Conservation (phyloP, 1,284 basidiomycete species). For the Volvariella volvacea region DNA sequence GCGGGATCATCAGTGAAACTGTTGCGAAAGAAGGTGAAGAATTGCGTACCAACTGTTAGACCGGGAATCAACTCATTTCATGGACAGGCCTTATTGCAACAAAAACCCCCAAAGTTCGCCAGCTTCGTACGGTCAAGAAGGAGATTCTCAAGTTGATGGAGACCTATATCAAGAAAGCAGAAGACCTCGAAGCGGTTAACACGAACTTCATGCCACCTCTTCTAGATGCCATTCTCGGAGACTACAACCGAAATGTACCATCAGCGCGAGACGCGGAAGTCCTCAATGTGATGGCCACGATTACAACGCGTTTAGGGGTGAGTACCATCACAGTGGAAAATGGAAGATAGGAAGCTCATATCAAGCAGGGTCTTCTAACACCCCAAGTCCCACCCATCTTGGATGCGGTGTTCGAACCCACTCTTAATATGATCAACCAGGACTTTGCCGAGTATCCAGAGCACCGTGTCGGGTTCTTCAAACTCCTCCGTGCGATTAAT, state of each 20-base stretch:
- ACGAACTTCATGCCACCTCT: conserved; percentile 91
- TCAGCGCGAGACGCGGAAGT: conserved; percentile 96
- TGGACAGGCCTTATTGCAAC: conserved; percentile 81
- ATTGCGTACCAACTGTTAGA: background rate
- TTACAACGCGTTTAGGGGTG: conserved; percentile 82
- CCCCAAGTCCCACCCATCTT: conserved; percentile 96
- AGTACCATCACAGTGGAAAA: conserved; percentile 21
- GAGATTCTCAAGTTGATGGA: conserved; percentile 97
- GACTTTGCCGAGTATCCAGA: conserved; percentile 98
- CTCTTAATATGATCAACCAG: conserved; percentile 98
- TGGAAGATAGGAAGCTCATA: conserved; percentile 8
- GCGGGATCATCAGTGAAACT: conserved; percentile 94
- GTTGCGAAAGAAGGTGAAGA: conserved; percentile 78
- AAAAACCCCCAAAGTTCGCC: conserved; percentile 95
- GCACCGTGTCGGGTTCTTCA: conserved; percentile 97
- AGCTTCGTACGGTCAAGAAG: conserved; percentile 96
- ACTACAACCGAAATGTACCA: conserved; percentile 94
- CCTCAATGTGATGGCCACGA: conserved; percentile 97
- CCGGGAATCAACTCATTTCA: conserved; percentile 2
- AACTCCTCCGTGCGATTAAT: conserved; percentile 91
- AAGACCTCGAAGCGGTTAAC: conserved; percentile 93
- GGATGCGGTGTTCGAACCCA: conserved; percentile 97
- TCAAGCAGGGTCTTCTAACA: conserved; percentile 66
- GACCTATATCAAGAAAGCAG: conserved; percentile 95
- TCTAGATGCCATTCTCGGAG: conserved; percentile 93